Evolutionary conservation across 108 stramenopile genomes (phyloP).

Genomic region (Fistulifera solaris): DNA sequence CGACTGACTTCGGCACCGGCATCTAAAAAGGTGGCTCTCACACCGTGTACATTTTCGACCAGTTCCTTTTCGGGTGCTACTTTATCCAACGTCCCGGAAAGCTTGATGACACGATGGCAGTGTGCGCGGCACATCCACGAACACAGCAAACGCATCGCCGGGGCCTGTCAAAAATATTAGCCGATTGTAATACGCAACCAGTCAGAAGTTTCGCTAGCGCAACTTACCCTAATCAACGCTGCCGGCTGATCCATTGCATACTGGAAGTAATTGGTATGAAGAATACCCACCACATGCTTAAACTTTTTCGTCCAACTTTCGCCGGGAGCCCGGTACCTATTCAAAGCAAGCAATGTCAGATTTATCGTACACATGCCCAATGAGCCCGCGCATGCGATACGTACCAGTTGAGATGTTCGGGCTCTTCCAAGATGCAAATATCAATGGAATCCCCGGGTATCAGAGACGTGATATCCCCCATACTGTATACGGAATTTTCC

Average conservation of each 20-base stretch:
- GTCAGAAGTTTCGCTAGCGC: background rate
- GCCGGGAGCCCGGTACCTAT: constrained; percentile 22
- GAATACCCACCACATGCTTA: constrained; percentile 84
- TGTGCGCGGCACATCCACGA: constrained; percentile 85
- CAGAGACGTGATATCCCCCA: constrained; percentile 59
- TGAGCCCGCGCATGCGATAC: constrained; percentile 19
- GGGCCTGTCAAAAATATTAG: constrained; percentile 35
- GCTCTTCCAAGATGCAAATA: constrained; percentile 88
- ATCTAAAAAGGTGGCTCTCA: constrained; percentile 66
- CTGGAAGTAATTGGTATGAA: constrained; percentile 88
- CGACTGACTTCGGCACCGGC: constrained; percentile 23
- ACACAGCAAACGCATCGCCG: constrained; percentile 61
- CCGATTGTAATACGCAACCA: background rate
- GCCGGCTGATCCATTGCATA: constrained; percentile 79
- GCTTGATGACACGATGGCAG: constrained; percentile 80
- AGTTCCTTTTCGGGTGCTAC: constrained; percentile 82
- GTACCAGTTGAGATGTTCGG: constrained; percentile 90
- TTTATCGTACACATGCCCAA: background rate
- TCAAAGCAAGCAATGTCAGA: background rate
- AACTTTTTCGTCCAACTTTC: constrained; percentile 81
- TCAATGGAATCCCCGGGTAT: constrained; percentile 72
- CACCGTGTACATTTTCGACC: constrained; percentile 88
- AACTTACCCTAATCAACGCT: constrained; percentile 58
- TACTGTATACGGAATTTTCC: constrained; percentile 52
- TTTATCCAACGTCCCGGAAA: constrained; percentile 62